Conservation (phyloP, 352 stramenopile genomes). For the Globisporangium nunn region DNA sequence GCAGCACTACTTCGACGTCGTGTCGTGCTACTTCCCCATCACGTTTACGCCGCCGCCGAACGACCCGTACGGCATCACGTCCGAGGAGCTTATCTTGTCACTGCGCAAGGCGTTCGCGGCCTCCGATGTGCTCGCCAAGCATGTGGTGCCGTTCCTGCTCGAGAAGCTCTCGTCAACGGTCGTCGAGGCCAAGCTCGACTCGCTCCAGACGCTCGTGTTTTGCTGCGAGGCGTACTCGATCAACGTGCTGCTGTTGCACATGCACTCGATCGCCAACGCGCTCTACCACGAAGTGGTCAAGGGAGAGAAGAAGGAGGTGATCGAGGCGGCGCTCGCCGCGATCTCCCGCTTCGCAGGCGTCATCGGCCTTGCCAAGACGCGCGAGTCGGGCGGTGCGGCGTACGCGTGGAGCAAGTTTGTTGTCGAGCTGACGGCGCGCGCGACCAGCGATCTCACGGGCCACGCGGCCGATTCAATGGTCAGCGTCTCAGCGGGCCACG, state of each 20-base stretch:
- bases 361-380: conserved; percentile 58
- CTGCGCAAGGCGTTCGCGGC: conserved; percentile 74
- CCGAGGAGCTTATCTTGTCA: conserved; percentile 75
- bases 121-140: conserved; percentile 66
- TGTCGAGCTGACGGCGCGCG: conserved; percentile 62
- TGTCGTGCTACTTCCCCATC: conserved; percentile 90
- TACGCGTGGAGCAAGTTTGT: conserved; percentile 87
- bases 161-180: conserved; percentile 81
- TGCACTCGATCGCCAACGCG: conserved; percentile 49
- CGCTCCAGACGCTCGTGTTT: conserved; percentile 78
- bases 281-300: conserved; percentile 83
- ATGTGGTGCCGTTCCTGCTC: conserved; percentile 82
- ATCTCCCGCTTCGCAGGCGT: conserved; percentile 58
- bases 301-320: conserved; percentile 80
- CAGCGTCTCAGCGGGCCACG: conserved; percentile 61
- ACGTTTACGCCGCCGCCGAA: conserved; percentile 89
- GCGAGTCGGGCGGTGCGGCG: conserved; percentile 35
- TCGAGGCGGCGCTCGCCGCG: conserved; percentile 43
- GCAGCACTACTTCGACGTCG: conserved; percentile 86
- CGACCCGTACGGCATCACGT: conserved; percentile 88
- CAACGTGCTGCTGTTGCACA: conserved; percentile 70
- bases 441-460: conserved; percentile 52
- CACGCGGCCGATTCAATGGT: conserved; percentile 79
- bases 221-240: conserved; percentile 75
- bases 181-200: conserved; percentile 74